Percentiles rank a stretch among this genome's conserved stretches.
phyloP scores from a whole-genome alignment of 345 rosid genomes.

The Eutrema heterophyllum region DNA sequence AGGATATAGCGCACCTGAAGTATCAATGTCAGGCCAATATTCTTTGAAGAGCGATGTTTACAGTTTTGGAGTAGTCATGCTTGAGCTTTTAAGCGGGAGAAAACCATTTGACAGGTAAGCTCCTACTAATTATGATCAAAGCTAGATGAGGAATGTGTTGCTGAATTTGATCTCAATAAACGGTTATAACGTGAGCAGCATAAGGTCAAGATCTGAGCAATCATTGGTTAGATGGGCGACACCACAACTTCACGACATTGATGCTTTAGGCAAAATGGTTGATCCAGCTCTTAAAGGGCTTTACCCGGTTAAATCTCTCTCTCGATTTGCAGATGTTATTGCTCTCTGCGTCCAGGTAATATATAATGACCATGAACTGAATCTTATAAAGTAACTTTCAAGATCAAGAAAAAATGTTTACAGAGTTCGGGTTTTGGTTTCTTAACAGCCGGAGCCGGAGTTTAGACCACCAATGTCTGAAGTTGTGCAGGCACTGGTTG shows the following conservation, averaged over 20 bases:
- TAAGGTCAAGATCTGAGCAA: conserved; percentile 85
- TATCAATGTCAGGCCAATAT: conserved; percentile 84
- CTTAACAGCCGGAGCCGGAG: conserved; percentile 85
- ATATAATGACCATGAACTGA: not conserved
- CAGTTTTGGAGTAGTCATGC: conserved; percentile 95
- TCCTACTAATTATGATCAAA: not conserved
- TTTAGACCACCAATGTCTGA: conserved; percentile 97
- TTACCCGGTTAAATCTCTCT: conserved; percentile 92
- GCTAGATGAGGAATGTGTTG: not conserved
- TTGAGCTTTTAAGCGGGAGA: conserved; percentile 95
- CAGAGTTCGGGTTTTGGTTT: not conserved
- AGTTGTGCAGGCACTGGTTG: conserved; percentile 91
- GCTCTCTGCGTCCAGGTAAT: conserved; percentile 99
- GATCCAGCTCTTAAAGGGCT: conserved; percentile 91
- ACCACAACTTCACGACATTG: conserved; percentile 99
- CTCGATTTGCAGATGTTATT: conserved; percentile 95
- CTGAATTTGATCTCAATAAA: not conserved
- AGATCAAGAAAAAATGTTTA: not conserved
- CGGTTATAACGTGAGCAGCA: conserved; percentile 40
- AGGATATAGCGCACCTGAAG: conserved; percentile 87
- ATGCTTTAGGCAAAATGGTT: conserved; percentile 91
- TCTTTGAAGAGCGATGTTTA: conserved; percentile 89
- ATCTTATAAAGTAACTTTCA: not conserved
- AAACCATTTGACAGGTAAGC: conserved; percentile 89
- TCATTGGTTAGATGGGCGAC: conserved; percentile 98